phyloP scores from a whole-genome alignment of 257 asterid species.

The Haberlea rhodopensis region DNA sequence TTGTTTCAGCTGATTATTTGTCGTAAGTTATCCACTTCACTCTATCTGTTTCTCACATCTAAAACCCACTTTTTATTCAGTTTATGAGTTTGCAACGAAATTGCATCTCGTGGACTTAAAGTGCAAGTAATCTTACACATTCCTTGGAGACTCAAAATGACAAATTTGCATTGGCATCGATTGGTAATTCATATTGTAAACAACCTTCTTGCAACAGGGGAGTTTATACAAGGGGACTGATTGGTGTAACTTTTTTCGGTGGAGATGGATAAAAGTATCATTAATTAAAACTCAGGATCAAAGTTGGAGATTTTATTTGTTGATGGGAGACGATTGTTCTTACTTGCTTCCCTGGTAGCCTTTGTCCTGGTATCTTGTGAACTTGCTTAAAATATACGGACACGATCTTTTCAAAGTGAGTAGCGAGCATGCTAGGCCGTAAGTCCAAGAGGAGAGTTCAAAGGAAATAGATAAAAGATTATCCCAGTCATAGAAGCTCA shows the following conservation, averaged over 20 bases:
- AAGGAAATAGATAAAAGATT: no score
- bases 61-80: not conserved
- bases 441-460: not conserved
- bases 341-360: no score
- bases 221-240: not conserved
- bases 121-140: not conserved
- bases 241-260: not conserved
- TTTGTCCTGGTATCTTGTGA: conserved; percentile 1
- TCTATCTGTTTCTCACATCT: not conserved
- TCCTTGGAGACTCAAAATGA: not conserved
- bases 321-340: no score
- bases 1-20: conserved; percentile 62
- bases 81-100: not conserved
- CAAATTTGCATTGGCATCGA: not conserved
- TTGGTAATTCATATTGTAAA: not conserved
- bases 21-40: conserved; percentile 57
- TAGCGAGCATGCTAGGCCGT: not conserved
- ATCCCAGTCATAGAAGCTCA: not conserved
- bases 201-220: not conserved
- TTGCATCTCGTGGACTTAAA: not conserved
- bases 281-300: no score
- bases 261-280: not conserved
- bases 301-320: no score
- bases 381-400: no score
- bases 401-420: not conserved